These are phyloP conservation scores for Murraya koenigii DNA, from an alignment of 345 rosid species.

Conservation along the genomic window DNA sequence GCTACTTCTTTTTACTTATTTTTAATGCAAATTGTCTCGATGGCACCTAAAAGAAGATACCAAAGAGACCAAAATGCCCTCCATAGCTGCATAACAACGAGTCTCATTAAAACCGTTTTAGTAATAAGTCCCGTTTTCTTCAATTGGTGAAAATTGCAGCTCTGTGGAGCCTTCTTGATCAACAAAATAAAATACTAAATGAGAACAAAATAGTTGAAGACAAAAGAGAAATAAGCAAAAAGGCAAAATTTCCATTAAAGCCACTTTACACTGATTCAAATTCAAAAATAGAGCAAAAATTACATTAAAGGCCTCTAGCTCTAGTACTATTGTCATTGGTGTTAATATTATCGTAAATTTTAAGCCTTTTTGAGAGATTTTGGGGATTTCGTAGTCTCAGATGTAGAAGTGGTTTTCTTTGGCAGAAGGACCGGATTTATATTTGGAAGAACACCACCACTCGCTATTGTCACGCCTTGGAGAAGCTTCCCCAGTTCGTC, in stretches of 20 bases:
- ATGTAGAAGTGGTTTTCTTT: constrained; percentile 38
- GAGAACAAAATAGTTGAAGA: background rate
- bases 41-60: background rate
- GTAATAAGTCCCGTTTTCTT: background rate
- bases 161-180: no score
- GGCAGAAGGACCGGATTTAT: constrained; percentile 66
- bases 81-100: no score
- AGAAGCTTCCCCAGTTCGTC: constrained; percentile 65
- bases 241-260: background rate
- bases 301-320: background rate
- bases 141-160: background rate
- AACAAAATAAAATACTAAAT: background rate
- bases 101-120: no score
- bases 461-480: constrained; percentile 60
- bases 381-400: constrained; percentile 49
- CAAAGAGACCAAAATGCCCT: background rate
- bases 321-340: background rate
- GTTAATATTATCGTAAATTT: background rate
- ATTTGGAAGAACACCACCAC: constrained; percentile 69
- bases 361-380: constrained; percentile 37
- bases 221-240: background rate
- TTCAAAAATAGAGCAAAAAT: background rate
- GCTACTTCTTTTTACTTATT: no score
- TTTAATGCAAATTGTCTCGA: background rate
- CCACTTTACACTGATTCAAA: background rate